Evolutionary conservation across 2,329 filamentous ascomycete genomes (phyloP).

Genomic region (Triangularia setosa): DNA sequence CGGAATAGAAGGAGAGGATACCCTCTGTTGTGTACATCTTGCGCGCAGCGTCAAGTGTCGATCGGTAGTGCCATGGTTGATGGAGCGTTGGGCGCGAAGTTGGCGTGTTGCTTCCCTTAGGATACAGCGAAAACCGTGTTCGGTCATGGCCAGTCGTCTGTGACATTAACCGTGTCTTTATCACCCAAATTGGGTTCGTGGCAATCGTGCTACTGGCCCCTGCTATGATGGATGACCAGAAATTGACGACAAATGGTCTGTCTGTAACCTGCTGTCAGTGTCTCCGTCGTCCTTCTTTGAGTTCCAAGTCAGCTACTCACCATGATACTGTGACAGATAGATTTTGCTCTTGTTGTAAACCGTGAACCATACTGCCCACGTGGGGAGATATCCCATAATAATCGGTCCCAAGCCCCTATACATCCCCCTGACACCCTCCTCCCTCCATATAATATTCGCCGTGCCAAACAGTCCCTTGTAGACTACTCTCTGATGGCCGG

Average conservation of each 20-base stretch:
- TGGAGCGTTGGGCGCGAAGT: conserved; percentile 53
- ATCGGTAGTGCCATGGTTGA: conserved; percentile 86
- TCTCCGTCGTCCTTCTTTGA: not conserved
- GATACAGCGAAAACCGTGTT: conserved; percentile 43
- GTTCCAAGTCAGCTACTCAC: conserved; percentile 38
- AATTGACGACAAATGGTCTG: conserved; percentile 73
- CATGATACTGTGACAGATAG: conserved; percentile 63
- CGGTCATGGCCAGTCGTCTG: conserved; percentile 56
- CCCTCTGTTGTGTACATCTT: conserved; percentile 97
- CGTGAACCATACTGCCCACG: conserved; percentile 97
- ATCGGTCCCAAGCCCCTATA: conserved; percentile 94
- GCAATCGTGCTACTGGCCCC: conserved; percentile 89
- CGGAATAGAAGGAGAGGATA: conserved; percentile 87
- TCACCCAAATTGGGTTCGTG: conserved; percentile 99
- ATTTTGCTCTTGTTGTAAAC: conserved; percentile 89
- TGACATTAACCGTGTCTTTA: conserved; percentile 97
- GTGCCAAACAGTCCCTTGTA: conserved; percentile 89
- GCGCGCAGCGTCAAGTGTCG: conserved; percentile 82
- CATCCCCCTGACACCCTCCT: conserved; percentile 85
- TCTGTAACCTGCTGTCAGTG: conserved; percentile 43
- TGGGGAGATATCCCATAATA: conserved; percentile 90
- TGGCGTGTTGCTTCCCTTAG: conserved; percentile 50
- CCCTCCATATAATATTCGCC: conserved; percentile 75
- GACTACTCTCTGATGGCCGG: conserved; percentile 52
- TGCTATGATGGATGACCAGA: conserved; percentile 85